Evolutionary conservation across 805 yeast species (phyloP).

Genomic region (Lachancea kluyveri): DNA sequence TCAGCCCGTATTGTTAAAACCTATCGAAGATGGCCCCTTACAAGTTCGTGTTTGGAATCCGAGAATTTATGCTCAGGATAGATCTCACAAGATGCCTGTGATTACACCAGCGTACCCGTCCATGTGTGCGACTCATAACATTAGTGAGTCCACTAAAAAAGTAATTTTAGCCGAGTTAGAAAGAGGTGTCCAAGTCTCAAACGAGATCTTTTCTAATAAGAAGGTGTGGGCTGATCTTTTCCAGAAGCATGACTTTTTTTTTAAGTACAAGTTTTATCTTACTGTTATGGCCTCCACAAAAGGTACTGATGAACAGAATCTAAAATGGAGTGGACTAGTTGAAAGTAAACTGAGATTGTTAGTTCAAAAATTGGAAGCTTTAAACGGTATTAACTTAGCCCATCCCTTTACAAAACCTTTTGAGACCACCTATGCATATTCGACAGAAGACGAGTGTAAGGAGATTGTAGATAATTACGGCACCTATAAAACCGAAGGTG

Average conservation of each 20-base stretch:
- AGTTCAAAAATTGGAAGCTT: constrained; percentile 75
- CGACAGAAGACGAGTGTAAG: constrained; percentile 48
- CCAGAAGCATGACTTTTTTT: constrained; percentile 75
- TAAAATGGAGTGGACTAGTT: constrained; percentile 88
- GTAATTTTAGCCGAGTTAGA: constrained; percentile 73
- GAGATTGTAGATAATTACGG: constrained; percentile 60
- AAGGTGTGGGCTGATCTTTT: constrained; percentile 72
- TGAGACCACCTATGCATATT: constrained; percentile 45
- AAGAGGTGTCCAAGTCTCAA: constrained; percentile 69
- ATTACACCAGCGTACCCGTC: constrained; percentile 93
- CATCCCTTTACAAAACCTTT: constrained; percentile 87
- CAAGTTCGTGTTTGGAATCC: constrained; percentile 98
- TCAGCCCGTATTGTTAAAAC: constrained; percentile 88
- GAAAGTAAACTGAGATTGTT: constrained; percentile 79
- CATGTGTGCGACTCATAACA: constrained; percentile 98
- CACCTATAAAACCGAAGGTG: constrained; percentile 46
- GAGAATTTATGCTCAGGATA: constrained; percentile 77
- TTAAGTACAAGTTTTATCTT: constrained; percentile 77
- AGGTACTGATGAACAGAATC: constrained; percentile 72
- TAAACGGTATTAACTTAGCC: constrained; percentile 71
- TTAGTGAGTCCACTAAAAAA: constrained; percentile 79
- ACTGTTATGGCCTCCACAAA: constrained; percentile 74
- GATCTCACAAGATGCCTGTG: constrained; percentile 93
- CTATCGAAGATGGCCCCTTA: constrained; percentile 93
- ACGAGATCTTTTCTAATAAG: constrained; percentile 56